These are phyloP conservation scores for Clitopilus hobsonii DNA, from an alignment of 768 basidiomycete species.

Conservation along the genomic window DNA sequence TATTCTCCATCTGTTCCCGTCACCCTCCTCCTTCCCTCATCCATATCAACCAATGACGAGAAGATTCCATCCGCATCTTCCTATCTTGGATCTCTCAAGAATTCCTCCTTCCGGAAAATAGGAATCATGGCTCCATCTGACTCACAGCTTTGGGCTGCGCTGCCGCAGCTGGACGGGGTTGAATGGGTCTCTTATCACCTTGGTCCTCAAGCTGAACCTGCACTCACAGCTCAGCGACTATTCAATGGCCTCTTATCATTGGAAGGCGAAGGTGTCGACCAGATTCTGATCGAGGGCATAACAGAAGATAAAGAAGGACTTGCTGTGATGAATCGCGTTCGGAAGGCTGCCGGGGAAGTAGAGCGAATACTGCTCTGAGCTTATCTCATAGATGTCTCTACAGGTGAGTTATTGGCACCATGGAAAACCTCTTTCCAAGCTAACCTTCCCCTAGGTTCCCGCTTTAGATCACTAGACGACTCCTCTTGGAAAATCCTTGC, in stretches of 20 bases:
- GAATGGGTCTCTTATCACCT: constrained; percentile 55
- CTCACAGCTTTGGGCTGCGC: constrained; percentile 34
- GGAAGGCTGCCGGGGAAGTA: constrained; percentile 77
- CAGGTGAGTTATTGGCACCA: background rate
- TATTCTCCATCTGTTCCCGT: constrained; percentile 92
- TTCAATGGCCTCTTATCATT: constrained; percentile 86
- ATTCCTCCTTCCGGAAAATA: constrained; percentile 37
- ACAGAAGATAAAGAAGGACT: constrained; percentile 78
- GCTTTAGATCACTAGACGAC: too few relatives aligned
- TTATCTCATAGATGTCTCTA: background rate
- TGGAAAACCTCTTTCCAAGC: background rate
- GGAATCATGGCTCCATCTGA: constrained; percentile 69
- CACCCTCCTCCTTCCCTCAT: constrained; percentile 56
- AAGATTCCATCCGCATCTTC: constrained; percentile 27
- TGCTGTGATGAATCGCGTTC: constrained; percentile 92
- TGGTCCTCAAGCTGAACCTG: constrained; percentile 49
- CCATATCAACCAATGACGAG: constrained; percentile 7
- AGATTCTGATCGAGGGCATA: constrained; percentile 84
- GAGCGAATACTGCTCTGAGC: constrained; percentile 22
- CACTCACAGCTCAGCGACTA: constrained; percentile 70
- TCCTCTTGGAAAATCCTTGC: too few relatives aligned
- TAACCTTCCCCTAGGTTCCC: too few relatives aligned
- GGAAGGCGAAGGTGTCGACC: constrained; percentile 70
- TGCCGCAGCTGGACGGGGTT: constrained; percentile 29
- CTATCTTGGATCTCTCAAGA: constrained; percentile 41